Base-by-base conservation (phyloP, 2,329 filamentous ascomycete genomes). In the Colletotrichum ledebouriae region DNA sequence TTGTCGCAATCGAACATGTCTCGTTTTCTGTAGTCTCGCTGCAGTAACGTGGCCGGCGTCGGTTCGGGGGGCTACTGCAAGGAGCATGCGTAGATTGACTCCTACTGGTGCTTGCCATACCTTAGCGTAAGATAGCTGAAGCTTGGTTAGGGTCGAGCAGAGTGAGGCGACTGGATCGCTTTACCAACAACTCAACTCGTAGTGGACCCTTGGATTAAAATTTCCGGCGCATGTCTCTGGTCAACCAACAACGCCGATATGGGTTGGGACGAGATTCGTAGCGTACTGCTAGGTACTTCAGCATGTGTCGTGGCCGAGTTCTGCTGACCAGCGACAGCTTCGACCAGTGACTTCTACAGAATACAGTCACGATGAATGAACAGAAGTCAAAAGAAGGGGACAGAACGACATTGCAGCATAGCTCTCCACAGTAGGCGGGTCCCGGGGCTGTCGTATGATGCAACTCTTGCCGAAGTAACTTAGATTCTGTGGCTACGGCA, bases 201-300 rank as follows among this genome's bases (percentile, higher is more conserved):
- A 20, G 61, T 60, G 61, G 61, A 60, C 66, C 66, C 41, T 59
- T 52, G 59, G 29, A 50, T 56, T 68, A 56, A 60, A 68, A 66
- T 68, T 41, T 60, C 61, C 66, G 61, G 56, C 47, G 55, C 42
- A 50, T 66, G 61, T 68, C 50, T 55, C 65, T 65, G 47, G 47
- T 34, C 13, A 39, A 59, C 39, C 46, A 57, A 50, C 50, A 15
- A 44, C n/a, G 22, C 12, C 12, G 39, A 50, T 59, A 37, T 25
- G 34, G 50, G 22, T 22, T 39, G 37, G 37, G 13, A 39, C 10
- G 12, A 58, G 15, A 46, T 37, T 29, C 11, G 33, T 25, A 25
- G 17, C 17, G 17, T 6, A 29, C 2, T 12, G 10, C 20, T 12
- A 41, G 7, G 39, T 29, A 37, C 20, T 17, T 17, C 17, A 17